Base-by-base conservation (phyloP, 257 asterid genomes). In the Ilex aquifolium region DNA sequence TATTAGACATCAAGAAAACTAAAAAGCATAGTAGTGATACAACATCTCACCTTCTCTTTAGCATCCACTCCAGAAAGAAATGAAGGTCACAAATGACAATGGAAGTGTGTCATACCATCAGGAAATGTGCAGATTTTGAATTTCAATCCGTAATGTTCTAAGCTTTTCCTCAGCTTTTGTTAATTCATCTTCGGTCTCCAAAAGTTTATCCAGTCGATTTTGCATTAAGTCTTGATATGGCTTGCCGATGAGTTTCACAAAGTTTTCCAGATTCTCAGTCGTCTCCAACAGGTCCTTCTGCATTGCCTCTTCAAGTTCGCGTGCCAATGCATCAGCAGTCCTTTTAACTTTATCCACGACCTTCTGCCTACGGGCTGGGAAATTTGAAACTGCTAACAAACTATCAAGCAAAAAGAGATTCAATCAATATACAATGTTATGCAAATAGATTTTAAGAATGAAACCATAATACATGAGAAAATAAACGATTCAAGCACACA, bases 301-400 rank as follows among this genome's bases (percentile, higher is more conserved):
- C 96, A 87, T 87, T 63, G 96, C 94, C 61, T 82, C 90, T 62
- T 90, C 95, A 4, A 87, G 72, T 78, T 90, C 82, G 56, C 92
- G 92, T 49, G 91, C 95, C 55, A 93, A 74, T n/a, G 86, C 87
- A 65, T 90, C 91, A 0, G 72, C 95, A 2, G 87, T 76, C 73
- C 92, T 81, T 84, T 73, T 87, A 80, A 90, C 86, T 79, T 87
- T 93, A 44, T 84, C 80, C 31, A 82, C 80, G 49, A 79, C 88
- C 52, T 59, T 73, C 72, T 71, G 91, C 77, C 91, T 87, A 58
- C 83, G 82, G 55, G 76, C 71, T 15, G 96, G 89, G 81, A 93
- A 85, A 74, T 87, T 93, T 59, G 96, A 93, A 52, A 93, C 67
- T 15, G 95, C 96, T 31, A 92, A 67, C 54, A 89, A 78, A 31